A percentile compares a stretch with the other conserved stretches of the same genome.
Evolutionary conservation across 257 asterid species (phyloP).

Genomic region (Dorcoceras hygrometricum): DNA sequence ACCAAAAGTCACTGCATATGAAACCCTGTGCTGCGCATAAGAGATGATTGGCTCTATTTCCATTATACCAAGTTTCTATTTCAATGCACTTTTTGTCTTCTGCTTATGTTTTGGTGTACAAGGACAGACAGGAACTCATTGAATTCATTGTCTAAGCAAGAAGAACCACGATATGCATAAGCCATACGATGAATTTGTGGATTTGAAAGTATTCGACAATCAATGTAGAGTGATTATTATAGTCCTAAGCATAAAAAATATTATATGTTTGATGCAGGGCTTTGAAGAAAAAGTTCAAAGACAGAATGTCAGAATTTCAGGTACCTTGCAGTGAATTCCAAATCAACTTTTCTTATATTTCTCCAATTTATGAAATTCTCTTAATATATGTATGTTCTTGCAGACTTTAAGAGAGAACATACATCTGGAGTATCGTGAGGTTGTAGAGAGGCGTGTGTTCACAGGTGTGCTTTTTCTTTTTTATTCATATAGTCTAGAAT

Average conservation of each 20-base stretch:
- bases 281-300: constrained; percentile 90
- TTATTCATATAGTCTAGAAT: constrained; percentile 15
- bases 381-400: constrained; percentile 26
- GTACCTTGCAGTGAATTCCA: constrained; percentile 35
- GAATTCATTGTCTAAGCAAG: not conserved
- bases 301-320: constrained; percentile 93
- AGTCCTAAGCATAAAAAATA: not conserved
- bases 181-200: not conserved
- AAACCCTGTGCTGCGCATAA: not conserved
- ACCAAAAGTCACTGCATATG: not conserved
- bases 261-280: constrained; percentile 54
- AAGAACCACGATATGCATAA: no score
- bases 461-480: constrained; percentile 57
- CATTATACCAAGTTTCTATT: not conserved
- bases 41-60: not conserved
- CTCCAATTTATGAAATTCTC: constrained; percentile 18
- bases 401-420: constrained; percentile 90
- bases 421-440: constrained; percentile 96
- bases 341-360: constrained; percentile 3
- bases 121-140: constrained; percentile 3
- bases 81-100: not conserved
- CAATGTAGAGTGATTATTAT: constrained; percentile 2
- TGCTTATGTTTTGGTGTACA: constrained; percentile 20
- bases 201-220: constrained; percentile 2
- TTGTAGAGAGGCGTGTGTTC: constrained; percentile 93